phyloP scores from a whole-genome alignment of 371 early-diverging fungal genomes.

The Mortierella sp. region DNA sequence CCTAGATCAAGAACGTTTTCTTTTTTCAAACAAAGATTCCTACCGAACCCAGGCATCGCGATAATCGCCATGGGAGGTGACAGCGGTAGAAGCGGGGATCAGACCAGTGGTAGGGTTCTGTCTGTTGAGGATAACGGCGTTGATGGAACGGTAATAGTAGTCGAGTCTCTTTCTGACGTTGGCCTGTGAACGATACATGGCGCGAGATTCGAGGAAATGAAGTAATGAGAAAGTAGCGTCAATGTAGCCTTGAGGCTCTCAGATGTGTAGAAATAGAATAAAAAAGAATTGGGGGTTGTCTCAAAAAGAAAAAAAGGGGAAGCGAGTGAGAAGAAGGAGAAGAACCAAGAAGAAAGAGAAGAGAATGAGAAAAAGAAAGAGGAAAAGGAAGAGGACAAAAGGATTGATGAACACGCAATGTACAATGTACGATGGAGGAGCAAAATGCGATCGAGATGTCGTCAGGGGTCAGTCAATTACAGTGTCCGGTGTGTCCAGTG shows the following conservation, averaged over 20 bases:
- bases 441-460: not conserved
- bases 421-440: not conserved
- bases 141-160: conserved; percentile 80
- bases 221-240: not conserved
- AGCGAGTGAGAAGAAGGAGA: not conserved
- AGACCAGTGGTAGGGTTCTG: conserved; percentile 89
- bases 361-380: not conserved
- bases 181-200: conserved; percentile 41
- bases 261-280: not conserved
- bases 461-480: no score
- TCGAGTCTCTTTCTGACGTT: conserved; percentile 73
- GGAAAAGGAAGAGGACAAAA: not conserved
- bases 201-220: conserved; percentile 1
- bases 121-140: conserved; percentile 80
- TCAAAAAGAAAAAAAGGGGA: not conserved
- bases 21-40: conserved; percentile 12
- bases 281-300: not conserved
- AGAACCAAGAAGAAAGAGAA: not conserved
- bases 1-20: not conserved
- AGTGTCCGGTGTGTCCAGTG: no score
- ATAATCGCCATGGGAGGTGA: conserved; percentile 88
- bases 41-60: conserved; percentile 94
- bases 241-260: not conserved
- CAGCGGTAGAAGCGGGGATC: conserved; percentile 92
- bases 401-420: not conserved